phyloP scores from a whole-genome alignment of 768 basidiomycete species.

The Agrocybe pediades region DNA sequence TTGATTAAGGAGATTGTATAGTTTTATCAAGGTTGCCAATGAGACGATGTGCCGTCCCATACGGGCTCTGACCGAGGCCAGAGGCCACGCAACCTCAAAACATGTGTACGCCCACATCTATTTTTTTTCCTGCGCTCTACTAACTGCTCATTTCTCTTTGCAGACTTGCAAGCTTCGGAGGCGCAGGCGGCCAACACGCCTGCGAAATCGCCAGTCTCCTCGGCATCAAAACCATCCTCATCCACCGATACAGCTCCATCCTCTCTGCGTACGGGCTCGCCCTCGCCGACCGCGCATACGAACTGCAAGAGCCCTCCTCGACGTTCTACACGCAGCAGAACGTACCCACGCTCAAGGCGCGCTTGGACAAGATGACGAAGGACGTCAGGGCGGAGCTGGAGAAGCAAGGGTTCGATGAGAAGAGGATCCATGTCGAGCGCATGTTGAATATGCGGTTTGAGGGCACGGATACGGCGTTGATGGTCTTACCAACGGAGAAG shows the following conservation, averaged over 20 bases:
- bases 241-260: slow-evolving; percentile 91
- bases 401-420: slow-evolving; percentile 78
- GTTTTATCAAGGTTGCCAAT: slow-evolving; percentile 95
- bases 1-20: slow-evolving; percentile 24
- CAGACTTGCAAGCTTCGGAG: slow-evolving; percentile 88
- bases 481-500: slow-evolving; percentile 62
- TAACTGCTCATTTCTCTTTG: background rate
- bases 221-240: slow-evolving; percentile 85
- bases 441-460: slow-evolving; percentile 94
- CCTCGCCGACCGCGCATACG: slow-evolving; percentile 85
- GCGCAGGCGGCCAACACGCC: slow-evolving; percentile 90
- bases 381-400: slow-evolving; percentile 69
- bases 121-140: background rate
- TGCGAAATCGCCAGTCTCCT: slow-evolving; percentile 88
- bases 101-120: slow-evolving; percentile 49
- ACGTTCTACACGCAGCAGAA: slow-evolving; percentile 70
- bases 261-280: slow-evolving; percentile 95
- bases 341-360: slow-evolving; percentile 51
- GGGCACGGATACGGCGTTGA: slow-evolving; percentile 90
- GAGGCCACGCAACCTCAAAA: slow-evolving; percentile 79
- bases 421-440: slow-evolving; percentile 73
- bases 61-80: slow-evolving; percentile 85
- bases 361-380: slow-evolving; percentile 68
- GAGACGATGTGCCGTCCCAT: slow-evolving; percentile 97
- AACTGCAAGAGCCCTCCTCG: slow-evolving; percentile 89